Conservation (phyloP, 305 asterid genomes). For the Fraxinus xanthoxyloides region DNA sequence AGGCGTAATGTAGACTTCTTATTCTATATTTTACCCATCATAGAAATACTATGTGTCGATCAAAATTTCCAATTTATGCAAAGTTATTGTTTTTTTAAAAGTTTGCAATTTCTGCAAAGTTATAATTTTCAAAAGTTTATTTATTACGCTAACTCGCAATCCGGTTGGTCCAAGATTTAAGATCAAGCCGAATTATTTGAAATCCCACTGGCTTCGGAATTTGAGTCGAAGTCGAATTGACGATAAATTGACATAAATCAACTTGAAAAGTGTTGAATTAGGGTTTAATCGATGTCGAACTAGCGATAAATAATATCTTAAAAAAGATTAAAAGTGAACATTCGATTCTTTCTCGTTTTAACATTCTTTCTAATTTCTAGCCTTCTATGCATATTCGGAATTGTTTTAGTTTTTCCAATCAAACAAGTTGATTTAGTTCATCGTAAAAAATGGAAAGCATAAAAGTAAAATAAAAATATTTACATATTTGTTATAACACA, state of each 20-base stretch:
- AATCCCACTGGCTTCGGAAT: background rate
- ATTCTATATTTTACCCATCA: background rate
- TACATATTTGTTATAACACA: background rate
- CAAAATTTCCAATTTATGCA: background rate
- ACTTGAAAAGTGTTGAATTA: background rate
- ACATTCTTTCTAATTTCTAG: background rate
- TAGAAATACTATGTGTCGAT: background rate
- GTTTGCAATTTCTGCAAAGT: background rate
- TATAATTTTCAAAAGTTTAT: background rate
- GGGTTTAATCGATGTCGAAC: background rate
- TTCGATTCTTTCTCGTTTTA: too few relatives aligned
- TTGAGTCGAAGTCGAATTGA: background rate
- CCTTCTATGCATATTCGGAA: background rate
- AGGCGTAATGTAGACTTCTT: background rate
- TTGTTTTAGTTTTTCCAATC: background rate
- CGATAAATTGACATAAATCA: background rate
- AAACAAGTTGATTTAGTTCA: background rate
- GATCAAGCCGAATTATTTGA: background rate
- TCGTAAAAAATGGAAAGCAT: background rate
- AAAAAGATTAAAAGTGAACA: background rate
- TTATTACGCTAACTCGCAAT: background rate
- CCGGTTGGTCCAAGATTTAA: background rate
- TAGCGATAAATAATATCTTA: background rate
- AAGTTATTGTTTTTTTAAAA: background rate
- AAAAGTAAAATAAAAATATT: background rate